Evolutionary conservation across 345 rosid species (phyloP).

Genomic region (Aegle marmelos): DNA sequence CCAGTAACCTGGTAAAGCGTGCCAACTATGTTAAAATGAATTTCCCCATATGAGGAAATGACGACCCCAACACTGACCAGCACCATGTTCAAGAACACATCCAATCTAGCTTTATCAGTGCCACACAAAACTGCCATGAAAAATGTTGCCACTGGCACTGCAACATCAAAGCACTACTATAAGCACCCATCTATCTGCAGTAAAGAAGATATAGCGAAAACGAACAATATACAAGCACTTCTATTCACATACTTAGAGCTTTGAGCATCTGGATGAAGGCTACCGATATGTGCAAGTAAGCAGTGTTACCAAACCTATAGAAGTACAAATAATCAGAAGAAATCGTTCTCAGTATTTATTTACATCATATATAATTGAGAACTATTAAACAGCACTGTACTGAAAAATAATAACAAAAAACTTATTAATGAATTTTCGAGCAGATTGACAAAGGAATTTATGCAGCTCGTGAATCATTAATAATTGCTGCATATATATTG

Average conservation of each 20-base stretch:
- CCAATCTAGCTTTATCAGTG: slow-evolving; percentile 90
- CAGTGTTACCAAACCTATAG: slow-evolving; percentile 94
- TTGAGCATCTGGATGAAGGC: slow-evolving; percentile 99
- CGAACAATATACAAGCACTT: slow-evolving; percentile 4
- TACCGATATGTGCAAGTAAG: slow-evolving; percentile 85
- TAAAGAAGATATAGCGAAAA: slow-evolving; percentile 2
- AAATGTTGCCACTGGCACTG: slow-evolving; percentile 99
- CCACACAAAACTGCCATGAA: slow-evolving; percentile 84
- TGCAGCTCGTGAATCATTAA: neutral
- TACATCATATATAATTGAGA: neutral
- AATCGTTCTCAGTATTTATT: neutral
- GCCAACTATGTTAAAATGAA: slow-evolving; percentile 87
- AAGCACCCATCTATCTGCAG: slow-evolving; percentile 19
- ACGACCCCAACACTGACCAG: slow-evolving; percentile 96
- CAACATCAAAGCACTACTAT: slow-evolving; percentile 32
- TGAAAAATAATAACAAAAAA: neutral
- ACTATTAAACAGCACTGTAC: neutral
- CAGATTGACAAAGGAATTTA: neutral
- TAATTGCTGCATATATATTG: neutral
- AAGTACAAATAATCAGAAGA: slow-evolving; percentile 1
- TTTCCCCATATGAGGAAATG: slow-evolving; percentile 93
- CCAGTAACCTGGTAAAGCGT: slow-evolving; percentile 94
- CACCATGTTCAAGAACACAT: slow-evolving; percentile 89
- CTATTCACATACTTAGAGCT: slow-evolving; percentile 75
- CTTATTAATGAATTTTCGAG: neutral